Evolutionary conservation across 352 stramenopile species (phyloP).

Genomic region (Blastocystis sp.): DNA sequence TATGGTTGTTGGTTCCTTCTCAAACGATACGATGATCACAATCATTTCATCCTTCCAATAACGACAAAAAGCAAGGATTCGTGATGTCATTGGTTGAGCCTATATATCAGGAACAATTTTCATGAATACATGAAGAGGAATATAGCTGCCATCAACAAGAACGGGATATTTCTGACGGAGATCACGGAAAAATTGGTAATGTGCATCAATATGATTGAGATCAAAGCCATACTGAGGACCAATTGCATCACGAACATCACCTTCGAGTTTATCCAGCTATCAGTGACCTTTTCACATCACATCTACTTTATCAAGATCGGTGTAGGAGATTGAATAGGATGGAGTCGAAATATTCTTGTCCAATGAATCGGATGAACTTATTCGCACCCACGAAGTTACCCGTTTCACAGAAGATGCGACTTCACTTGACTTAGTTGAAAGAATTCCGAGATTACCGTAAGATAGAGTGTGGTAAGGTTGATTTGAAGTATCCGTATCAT

Average conservation of each 20-base stretch:
- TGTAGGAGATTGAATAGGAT: conserved; percentile 31
- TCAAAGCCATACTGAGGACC: conserved; percentile 65
- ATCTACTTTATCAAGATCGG: conserved; percentile 46
- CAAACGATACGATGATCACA: conserved; percentile 59
- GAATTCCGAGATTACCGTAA: conserved; percentile 33
- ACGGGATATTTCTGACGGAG: conserved; percentile 4
- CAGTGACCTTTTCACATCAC: not conserved
- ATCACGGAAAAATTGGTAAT: conserved; percentile 61
- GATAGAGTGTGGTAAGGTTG: not conserved
- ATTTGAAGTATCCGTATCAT: not conserved
- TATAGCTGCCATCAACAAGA: not conserved
- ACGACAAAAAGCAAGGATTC: conserved; percentile 58
- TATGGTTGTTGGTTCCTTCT: conserved; percentile 1
- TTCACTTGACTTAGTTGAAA: not conserved
- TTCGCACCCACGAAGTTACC: conserved; percentile 36
- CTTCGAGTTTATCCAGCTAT: conserved; percentile 45
- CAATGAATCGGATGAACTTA: not conserved
- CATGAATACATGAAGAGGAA: conserved; percentile 9
- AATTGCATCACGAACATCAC: not conserved
- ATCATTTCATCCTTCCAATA: conserved; percentile 38
- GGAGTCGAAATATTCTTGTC: not conserved
- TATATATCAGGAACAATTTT: not conserved
- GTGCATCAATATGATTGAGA: conserved; percentile 54
- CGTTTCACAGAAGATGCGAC: not conserved
- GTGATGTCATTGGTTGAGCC: not conserved